Percentiles rank a stretch among this genome's conserved stretches.
Evolutionary conservation across 176 grass and related monocot genomes (phyloP).

Genomic region (Thinopyrum elongatum): DNA sequence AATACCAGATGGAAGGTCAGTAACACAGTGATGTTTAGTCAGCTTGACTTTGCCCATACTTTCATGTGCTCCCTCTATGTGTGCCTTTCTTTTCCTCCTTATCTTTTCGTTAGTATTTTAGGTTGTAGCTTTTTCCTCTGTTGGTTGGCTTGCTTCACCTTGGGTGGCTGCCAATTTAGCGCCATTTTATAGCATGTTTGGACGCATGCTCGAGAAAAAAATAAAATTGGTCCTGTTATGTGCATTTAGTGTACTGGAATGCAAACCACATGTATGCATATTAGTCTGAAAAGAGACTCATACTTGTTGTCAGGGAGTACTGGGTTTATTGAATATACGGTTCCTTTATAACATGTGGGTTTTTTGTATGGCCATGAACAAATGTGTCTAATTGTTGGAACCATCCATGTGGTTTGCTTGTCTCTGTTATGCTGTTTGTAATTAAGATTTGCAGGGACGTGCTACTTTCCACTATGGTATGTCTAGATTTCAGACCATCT

Average conservation of each 20-base stretch:
- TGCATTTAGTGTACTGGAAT: not conserved
- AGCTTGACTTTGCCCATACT: not conserved
- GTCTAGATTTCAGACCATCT: not conserved
- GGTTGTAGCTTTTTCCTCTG: not conserved
- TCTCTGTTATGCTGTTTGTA: not conserved
- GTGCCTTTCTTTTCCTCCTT: not conserved
- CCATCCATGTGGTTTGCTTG: not conserved
- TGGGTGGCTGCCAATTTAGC: not conserved
- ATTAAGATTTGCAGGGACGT: not conserved
- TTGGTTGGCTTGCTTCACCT: not conserved
- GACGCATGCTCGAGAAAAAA: not conserved
- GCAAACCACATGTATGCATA: not conserved
- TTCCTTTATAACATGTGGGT: not conserved
- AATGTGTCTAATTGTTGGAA: not conserved
- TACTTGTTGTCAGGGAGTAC: not conserved
- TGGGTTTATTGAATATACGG: not conserved
- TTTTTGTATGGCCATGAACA: not conserved
- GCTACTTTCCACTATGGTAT: not conserved
- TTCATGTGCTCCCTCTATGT: not conserved
- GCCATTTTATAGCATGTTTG: not conserved
- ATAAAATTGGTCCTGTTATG: not conserved
- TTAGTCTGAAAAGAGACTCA: not conserved
- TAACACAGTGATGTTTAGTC: not conserved
- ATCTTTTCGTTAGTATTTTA: not conserved
- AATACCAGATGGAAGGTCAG: slow-evolving; percentile 78